These are phyloP conservation scores for Coemansia sp. DNA, from an alignment of 192 early-diverging fungal species.

Conservation along the genomic window DNA sequence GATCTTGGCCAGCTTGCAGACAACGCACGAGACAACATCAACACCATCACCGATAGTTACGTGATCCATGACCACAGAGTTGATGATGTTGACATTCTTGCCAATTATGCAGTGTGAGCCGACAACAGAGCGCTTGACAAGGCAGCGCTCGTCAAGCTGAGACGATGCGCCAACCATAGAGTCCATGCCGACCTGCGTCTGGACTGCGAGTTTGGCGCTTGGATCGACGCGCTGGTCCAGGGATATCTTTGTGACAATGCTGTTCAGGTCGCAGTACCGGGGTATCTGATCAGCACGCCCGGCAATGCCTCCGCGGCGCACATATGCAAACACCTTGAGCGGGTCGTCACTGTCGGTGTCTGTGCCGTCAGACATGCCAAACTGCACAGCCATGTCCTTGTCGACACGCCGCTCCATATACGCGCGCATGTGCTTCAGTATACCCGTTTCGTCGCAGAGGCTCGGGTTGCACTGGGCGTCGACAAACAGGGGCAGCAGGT, in stretches of 20 bases:
- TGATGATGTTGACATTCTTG: conserved; percentile 91
- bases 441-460: conserved; percentile 51
- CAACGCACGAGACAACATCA: conserved; percentile 82
- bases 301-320: conserved; percentile 69
- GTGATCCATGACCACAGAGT: conserved; percentile 96
- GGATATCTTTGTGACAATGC: conserved; percentile 58
- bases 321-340: conserved; percentile 54
- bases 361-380: conserved; percentile 25
- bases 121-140: conserved; percentile 89
- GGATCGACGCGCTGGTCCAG: conserved; percentile 61
- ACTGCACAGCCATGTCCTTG: conserved; percentile 38
- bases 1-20: conserved; percentile 81
- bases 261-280: conserved; percentile 87
- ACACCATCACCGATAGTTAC: conserved; percentile 91
- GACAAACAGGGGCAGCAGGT: conserved; percentile 84
- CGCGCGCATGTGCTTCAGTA: conserved; percentile 34
- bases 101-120: conserved; percentile 95
- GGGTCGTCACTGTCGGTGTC: conserved; percentile 53
- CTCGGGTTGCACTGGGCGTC: conserved; percentile 77
- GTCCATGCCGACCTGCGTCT: conserved; percentile 82
- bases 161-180: conserved; percentile 88
- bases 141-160: conserved; percentile 87
- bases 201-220: conserved; percentile 65
- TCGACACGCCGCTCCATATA: conserved; percentile 37
- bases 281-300: conserved; percentile 81